Conservation (phyloP, 495 filamentous ascomycete species). For the Aspergillus mulundensis region DNA sequence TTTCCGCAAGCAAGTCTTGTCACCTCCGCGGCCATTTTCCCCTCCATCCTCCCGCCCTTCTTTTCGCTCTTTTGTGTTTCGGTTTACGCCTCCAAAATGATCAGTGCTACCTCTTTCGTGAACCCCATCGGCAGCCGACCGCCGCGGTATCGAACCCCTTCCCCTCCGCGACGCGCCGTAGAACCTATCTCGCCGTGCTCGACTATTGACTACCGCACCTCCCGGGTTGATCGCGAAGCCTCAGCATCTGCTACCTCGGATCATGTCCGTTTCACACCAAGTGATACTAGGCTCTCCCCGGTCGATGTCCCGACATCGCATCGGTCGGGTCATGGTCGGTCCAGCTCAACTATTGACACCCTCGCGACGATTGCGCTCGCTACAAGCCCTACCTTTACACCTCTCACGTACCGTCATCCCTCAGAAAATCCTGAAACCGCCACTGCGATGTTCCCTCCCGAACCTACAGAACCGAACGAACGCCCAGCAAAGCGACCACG, state of each 20-base stretch:
- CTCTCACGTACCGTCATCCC: slow-evolving; percentile 31
- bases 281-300: slow-evolving; percentile 16
- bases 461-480: slow-evolving; percentile 32
- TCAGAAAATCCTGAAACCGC: slow-evolving; percentile 27
- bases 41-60: slow-evolving; percentile 10
- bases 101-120: slow-evolving; percentile 45
- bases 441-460: slow-evolving; percentile 32
- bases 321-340: slow-evolving; percentile 43
- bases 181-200: slow-evolving; percentile 49
- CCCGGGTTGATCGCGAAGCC: slow-evolving; percentile 31
- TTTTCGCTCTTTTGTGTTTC: slow-evolving; percentile 13
- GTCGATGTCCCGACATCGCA: slow-evolving; percentile 26
- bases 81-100: slow-evolving; percentile 30
- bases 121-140: slow-evolving; percentile 39
- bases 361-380: slow-evolving; percentile 54
- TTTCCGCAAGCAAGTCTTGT: slow-evolving; percentile 37
- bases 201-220: slow-evolving; percentile 28
- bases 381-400: slow-evolving; percentile 44
- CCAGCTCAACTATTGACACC: slow-evolving; percentile 49
- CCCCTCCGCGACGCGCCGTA: slow-evolving; percentile 51
- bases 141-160: slow-evolving; percentile 50
- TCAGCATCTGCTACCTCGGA: slow-evolving; percentile 27
- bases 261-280: slow-evolving; percentile 25
- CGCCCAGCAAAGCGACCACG: slow-evolving; percentile 58
- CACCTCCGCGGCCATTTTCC: slow-evolving; percentile 19